Evolutionary conservation across 768 basidiomycete species (phyloP).

Genomic region (Tricholoma saponaceum): DNA sequence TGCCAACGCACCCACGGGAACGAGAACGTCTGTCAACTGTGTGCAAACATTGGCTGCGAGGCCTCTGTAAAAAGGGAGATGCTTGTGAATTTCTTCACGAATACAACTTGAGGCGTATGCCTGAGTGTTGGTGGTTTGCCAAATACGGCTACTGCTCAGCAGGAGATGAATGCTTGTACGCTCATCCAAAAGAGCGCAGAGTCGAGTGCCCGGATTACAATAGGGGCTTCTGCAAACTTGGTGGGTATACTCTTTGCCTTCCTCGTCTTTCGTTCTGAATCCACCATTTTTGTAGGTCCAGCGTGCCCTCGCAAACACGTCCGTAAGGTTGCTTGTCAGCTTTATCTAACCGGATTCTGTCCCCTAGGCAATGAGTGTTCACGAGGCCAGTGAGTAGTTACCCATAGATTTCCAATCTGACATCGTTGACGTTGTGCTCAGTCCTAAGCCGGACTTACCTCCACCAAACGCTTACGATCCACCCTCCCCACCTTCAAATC

Average conservation of each 20-base stretch:
- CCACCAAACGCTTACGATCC: conserved; percentile 42
- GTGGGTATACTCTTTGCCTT: conserved; percentile 38
- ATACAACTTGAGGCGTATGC: conserved; percentile 97
- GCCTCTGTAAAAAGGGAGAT: conserved; percentile 97
- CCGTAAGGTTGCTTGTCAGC: conserved; percentile 84
- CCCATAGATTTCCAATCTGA: neutral
- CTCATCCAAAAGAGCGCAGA: conserved; percentile 87
- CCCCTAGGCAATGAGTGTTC: conserved; percentile 86
- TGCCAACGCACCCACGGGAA: conserved; percentile 80
- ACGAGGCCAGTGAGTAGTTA: conserved; percentile 74
- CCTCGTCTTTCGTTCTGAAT: conserved; percentile 1
- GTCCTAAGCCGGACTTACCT: conserved; percentile 54
- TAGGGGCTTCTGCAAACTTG: conserved; percentile 92
- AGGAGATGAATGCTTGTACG: conserved; percentile 96
- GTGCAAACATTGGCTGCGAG: conserved; percentile 98
- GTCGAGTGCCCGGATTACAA: conserved; percentile 96
- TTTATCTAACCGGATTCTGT: conserved; percentile 91
- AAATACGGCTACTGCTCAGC: conserved; percentile 97
- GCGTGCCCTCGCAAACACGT: conserved; percentile 90
- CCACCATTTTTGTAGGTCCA: conserved; percentile 51
- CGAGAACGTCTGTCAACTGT: conserved; percentile 85
- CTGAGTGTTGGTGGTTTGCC: conserved; percentile 98
- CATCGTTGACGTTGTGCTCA: conserved; percentile 23
- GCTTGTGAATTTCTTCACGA: conserved; percentile 99
- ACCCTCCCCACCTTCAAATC: conserved; percentile 68